These are phyloP conservation scores for Ambrosiella beaveri DNA, from an alignment of 2,329 filamentous ascomycete genomes.

Conservation along the genomic window DNA sequence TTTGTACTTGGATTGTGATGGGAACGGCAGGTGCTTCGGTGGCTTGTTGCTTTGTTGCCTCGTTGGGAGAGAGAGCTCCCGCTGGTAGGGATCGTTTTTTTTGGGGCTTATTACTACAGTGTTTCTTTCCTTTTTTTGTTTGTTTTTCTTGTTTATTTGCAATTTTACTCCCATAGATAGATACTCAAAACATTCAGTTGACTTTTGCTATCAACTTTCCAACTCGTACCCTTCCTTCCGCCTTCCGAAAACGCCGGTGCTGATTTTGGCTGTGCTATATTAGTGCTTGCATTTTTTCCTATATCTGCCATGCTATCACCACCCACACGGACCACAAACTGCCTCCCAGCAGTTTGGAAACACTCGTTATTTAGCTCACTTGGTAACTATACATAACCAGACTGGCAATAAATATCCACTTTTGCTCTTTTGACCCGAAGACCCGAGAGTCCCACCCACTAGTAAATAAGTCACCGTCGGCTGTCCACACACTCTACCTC, in stretches of 20 bases:
- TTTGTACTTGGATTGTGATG: not conserved
- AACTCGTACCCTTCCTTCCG: not conserved
- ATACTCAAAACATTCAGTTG: conserved; percentile 2
- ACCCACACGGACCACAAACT: not conserved
- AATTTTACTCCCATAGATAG: not conserved
- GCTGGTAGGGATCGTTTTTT: not conserved
- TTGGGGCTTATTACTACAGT: not conserved
- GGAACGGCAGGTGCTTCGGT: not conserved
- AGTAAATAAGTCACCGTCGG: too few relatives aligned
- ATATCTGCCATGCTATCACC: too few relatives aligned
- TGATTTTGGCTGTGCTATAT: too few relatives aligned
- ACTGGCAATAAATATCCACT: too few relatives aligned
- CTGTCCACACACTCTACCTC: not conserved
- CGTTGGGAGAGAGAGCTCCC: not conserved
- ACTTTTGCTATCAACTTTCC: not conserved
- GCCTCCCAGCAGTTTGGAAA: not conserved
- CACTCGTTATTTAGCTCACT: too few relatives aligned
- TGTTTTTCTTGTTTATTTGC: not conserved
- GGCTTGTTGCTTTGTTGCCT: too few relatives aligned
- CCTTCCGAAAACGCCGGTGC: too few relatives aligned
- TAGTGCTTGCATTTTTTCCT: too few relatives aligned
- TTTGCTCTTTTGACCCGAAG: too few relatives aligned
- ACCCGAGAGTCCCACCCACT: too few relatives aligned
- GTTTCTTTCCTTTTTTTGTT: not conserved
- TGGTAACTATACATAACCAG: too few relatives aligned